phyloP scores from a whole-genome alignment of 805 yeast genomes.

The Candida golubevii region DNA sequence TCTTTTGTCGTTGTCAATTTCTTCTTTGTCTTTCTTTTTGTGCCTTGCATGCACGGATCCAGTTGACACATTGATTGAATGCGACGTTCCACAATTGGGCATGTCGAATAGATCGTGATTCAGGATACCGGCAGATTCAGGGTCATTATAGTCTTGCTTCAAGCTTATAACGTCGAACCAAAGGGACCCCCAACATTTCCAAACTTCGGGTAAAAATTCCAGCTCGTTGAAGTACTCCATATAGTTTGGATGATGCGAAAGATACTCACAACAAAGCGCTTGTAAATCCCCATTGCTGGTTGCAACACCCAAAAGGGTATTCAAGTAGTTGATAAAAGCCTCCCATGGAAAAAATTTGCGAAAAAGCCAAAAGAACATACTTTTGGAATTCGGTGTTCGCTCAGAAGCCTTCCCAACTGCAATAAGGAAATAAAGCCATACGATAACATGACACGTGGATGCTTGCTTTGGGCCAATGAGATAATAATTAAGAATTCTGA shows the following conservation, averaged over 20 bases:
- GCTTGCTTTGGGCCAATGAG: slow-evolving; percentile 67
- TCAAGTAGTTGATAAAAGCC: slow-evolving; percentile 57
- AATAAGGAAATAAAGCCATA: slow-evolving; percentile 71
- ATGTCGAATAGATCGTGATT: slow-evolving; percentile 53
- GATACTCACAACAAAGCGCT: slow-evolving; percentile 19
- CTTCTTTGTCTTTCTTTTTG: slow-evolving; percentile 23
- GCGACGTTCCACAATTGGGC: slow-evolving; percentile 58
- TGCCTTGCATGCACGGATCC: slow-evolving; percentile 21
- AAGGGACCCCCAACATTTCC: slow-evolving; percentile 82
- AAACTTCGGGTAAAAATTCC: slow-evolving; percentile 68
- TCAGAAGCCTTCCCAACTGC: slow-evolving; percentile 56
- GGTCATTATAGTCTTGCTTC: slow-evolving; percentile 50
- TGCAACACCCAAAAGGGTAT: slow-evolving; percentile 45
- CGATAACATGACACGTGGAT: slow-evolving; percentile 67
- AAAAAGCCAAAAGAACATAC: slow-evolving; percentile 48
- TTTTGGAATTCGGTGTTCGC: slow-evolving; percentile 41
- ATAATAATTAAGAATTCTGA: slow-evolving; percentile 63
- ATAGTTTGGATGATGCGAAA: slow-evolving; percentile 29
- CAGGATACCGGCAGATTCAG: slow-evolving; percentile 53
- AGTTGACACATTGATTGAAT: slow-evolving; percentile 25
- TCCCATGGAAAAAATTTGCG: slow-evolving; percentile 67
- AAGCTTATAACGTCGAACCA: slow-evolving; percentile 64
- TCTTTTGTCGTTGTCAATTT: slow-evolving; percentile 47
- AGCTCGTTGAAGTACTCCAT: slow-evolving; percentile 50
- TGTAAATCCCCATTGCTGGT: slow-evolving; percentile 24